Conservation (phyloP, 257 asterid genomes). For the Solanum peruvianum region DNA sequence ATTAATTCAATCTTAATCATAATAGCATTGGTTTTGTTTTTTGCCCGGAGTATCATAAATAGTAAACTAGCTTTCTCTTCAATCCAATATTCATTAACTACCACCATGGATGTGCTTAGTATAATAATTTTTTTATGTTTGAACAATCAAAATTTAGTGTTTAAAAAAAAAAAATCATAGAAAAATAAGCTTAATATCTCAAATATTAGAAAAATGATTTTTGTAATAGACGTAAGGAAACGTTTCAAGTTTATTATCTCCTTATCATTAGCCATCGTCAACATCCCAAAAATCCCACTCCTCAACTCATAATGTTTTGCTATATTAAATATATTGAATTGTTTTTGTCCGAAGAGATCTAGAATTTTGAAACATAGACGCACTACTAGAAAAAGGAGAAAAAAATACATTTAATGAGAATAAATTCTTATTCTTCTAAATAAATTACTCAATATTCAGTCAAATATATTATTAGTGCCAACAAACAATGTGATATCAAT, state of each 20-base stretch:
- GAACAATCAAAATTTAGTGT: background rate
- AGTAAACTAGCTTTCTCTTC: background rate
- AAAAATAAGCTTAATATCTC: background rate
- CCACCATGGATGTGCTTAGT: background rate
- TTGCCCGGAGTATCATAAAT: background rate
- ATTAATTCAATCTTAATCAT: background rate
- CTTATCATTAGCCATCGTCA: background rate
- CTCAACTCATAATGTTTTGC: no score
- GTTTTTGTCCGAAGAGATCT: rapidly evolving
- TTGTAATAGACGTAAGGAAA: rapidly evolving
- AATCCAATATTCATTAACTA: background rate
- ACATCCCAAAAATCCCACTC: background rate
- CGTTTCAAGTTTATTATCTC: background rate
- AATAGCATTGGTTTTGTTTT: background rate
- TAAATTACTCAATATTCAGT: background rate
- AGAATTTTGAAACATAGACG: background rate
- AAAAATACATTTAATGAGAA: background rate
- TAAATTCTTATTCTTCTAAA: background rate
- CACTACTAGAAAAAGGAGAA: background rate
- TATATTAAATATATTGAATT: background rate
- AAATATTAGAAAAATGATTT: background rate
- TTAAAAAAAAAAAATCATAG: background rate
- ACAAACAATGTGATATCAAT: background rate
- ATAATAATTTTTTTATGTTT: background rate
- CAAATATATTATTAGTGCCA: background rate